phyloP scores from a whole-genome alignment of 2,329 filamentous ascomycete genomes.

The Epichloe brachyelytri region DNA sequence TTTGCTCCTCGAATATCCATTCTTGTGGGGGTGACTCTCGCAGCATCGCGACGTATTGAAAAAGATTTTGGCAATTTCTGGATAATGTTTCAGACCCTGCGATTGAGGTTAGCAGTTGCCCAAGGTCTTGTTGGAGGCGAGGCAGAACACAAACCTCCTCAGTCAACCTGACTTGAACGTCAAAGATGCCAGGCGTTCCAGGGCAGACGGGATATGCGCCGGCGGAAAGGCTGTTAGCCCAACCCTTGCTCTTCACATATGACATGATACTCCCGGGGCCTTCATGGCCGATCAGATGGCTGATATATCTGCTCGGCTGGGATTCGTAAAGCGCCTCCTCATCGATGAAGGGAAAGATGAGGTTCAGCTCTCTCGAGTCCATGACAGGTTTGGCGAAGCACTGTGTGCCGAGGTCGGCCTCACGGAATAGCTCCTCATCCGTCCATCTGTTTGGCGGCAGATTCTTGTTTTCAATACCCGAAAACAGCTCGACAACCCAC shows the following conservation, averaged over 20 bases:
- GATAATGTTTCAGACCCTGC: slow-evolving; percentile 61
- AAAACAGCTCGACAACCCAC: slow-evolving; percentile 78
- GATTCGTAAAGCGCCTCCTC: slow-evolving; percentile 69
- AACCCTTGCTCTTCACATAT: slow-evolving; percentile 80
- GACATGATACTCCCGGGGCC: slow-evolving; percentile 85
- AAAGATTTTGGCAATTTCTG: slow-evolving; percentile 67
- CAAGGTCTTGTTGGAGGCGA: neutral
- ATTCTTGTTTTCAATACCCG: slow-evolving; percentile 68
- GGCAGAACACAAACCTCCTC: slow-evolving; percentile 47
- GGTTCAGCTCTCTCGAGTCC: slow-evolving; percentile 66
- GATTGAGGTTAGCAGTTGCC: neutral
- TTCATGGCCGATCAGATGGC: slow-evolving; percentile 83
- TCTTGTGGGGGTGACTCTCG: slow-evolving; percentile 67
- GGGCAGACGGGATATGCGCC: slow-evolving; percentile 66
- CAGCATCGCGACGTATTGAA: slow-evolving; percentile 84
- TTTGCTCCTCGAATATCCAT: slow-evolving; percentile 92
- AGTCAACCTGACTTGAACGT: slow-evolving; percentile 66
- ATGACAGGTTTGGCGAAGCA: slow-evolving; percentile 86
- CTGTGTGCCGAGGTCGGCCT: slow-evolving; percentile 46
- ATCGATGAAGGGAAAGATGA: slow-evolving; percentile 76
- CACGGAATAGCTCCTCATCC: slow-evolving; percentile 34
- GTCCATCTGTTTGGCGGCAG: slow-evolving; percentile 48
- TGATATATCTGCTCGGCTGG: slow-evolving; percentile 74
- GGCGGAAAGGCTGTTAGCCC: slow-evolving; percentile 72
- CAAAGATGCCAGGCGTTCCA: slow-evolving; percentile 64